These are phyloP conservation scores for Penicillium sp. DNA, from an alignment of 2,329 filamentous ascomycete species.

Conservation along the genomic window DNA sequence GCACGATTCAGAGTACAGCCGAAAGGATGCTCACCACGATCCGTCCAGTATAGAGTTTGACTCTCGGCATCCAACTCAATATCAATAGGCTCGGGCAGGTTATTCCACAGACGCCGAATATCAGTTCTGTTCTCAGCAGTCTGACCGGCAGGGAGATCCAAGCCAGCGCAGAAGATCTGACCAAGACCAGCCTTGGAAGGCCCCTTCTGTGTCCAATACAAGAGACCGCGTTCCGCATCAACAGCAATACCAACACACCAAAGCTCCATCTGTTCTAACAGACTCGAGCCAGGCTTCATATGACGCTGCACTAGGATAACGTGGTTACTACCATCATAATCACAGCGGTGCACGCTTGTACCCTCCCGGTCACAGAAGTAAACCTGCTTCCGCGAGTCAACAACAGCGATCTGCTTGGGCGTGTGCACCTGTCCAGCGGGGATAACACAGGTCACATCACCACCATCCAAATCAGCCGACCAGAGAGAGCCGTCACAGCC, in stretches of 20 bases:
- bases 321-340: slow-evolving; percentile 35
- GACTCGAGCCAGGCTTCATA: slow-evolving; percentile 9
- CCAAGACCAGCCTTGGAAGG: slow-evolving; percentile 51
- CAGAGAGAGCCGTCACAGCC: slow-evolving; percentile 45
- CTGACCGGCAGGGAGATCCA: slow-evolving; percentile 40
- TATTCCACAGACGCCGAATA: slow-evolving; percentile 44
- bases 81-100: slow-evolving; percentile 58
- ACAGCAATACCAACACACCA: slow-evolving; percentile 60
- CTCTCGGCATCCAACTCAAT: slow-evolving; percentile 52
- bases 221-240: slow-evolving; percentile 40
- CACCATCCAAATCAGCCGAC: slow-evolving; percentile 52
- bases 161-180: slow-evolving; percentile 52
- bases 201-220: slow-evolving; percentile 64
- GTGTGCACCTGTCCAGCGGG: slow-evolving; percentile 50
- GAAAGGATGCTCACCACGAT: slow-evolving; percentile 56
- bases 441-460: slow-evolving; percentile 45
- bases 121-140: slow-evolving; percentile 41
- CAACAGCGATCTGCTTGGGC: slow-evolving; percentile 42
- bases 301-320: slow-evolving; percentile 41
- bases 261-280: slow-evolving; percentile 33
- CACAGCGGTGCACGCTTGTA: slow-evolving; percentile 35
- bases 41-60: slow-evolving; percentile 58
- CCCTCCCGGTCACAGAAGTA: slow-evolving; percentile 49
- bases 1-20: slow-evolving; percentile 55
- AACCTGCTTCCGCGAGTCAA: slow-evolving; percentile 28